Conservation (phyloP, 2,329 filamentous ascomycete genomes). For the Ophidiomyces ophidiicola region DNA sequence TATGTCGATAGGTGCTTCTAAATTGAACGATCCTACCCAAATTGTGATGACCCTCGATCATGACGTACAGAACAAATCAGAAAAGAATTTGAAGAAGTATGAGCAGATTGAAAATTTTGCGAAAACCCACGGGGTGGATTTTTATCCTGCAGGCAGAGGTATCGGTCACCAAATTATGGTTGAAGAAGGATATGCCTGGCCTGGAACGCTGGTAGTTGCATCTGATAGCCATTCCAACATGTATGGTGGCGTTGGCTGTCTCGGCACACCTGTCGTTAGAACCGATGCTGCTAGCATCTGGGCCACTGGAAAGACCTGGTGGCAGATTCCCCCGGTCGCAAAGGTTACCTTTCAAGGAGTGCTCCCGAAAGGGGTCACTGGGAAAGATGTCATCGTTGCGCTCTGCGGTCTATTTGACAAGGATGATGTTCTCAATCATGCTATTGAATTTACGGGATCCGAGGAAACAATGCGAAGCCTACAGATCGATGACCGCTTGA, state of each 20-base stretch:
- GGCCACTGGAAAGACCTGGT: constrained; percentile 76
- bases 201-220: constrained; percentile 69
- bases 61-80: constrained; percentile 72
- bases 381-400: constrained; percentile 88
- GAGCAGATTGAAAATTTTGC: constrained; percentile 71
- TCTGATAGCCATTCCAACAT: constrained; percentile 60
- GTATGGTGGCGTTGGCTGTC: constrained; percentile 66
- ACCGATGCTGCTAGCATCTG: constrained; percentile 81
- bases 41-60: constrained; percentile 78
- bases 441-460: constrained; percentile 74
- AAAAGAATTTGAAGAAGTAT: constrained; percentile 74
- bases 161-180: constrained; percentile 74
- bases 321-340: constrained; percentile 73
- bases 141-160: constrained; percentile 63
- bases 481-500: constrained; percentile 56
- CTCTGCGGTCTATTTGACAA: constrained; percentile 77
- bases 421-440: constrained; percentile 81
- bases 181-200: constrained; percentile 75
- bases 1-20: constrained; percentile 67
- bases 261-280: constrained; percentile 71
- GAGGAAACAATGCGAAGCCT: constrained; percentile 64
- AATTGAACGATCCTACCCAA: constrained; percentile 58
- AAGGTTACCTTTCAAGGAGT: constrained; percentile 65
- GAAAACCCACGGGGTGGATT: constrained; percentile 59
- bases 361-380: constrained; percentile 67